Evolutionary conservation across 2,329 filamentous ascomycete species (phyloP), one percentile per base, ranked within the genome.

Genomic region (Colletotrichum lentis): DNA sequence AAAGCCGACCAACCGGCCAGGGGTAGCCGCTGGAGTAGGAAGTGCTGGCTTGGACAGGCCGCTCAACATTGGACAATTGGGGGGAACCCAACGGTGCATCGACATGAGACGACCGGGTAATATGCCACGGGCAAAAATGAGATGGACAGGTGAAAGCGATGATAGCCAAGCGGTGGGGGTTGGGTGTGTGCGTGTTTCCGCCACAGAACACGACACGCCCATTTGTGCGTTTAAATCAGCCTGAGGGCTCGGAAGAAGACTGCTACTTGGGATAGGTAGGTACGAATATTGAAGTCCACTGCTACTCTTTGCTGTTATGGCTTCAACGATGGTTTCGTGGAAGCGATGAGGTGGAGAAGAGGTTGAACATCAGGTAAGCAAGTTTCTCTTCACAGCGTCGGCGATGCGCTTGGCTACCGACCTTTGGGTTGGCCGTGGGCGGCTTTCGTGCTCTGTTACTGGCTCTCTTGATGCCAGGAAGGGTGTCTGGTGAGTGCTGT

Each of bases 141-240:
- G 27, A 35, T 35, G 43, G 44, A 46, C 18, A 35, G 31, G 22
- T 52, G 41, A 47, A 49, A 53, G 57, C 46, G 31, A 35, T 43
- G 57, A 35, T 43, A 50, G 58, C 57, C 57, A 49, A 24, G 52
- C 35, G 43, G 43, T 43, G 41, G 24, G 31, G 24, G 41, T 24
- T 50, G 41, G 39, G 67, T 27, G 31, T 31, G 31, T 35, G 43
- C 5, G 24, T 20, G 63, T 54, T 52, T 18, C 35, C 27, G 55
- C 53, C 55, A 22, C 63, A 67, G 44, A 57, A 49, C n/a, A 43
- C 41, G 50, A 60, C 55, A 49, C 55, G 62, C 67, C 69, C 60
- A 71, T 70, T 71, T 67, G 69, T 62, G 69, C 69, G 69, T 71
- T 71, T 70, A 70, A 62, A 58, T 58, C 57, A 67, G 57, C 46